Base-by-base conservation (phyloP, 2,329 filamentous ascomycete species). In the Cercospora nicotianae region DNA sequence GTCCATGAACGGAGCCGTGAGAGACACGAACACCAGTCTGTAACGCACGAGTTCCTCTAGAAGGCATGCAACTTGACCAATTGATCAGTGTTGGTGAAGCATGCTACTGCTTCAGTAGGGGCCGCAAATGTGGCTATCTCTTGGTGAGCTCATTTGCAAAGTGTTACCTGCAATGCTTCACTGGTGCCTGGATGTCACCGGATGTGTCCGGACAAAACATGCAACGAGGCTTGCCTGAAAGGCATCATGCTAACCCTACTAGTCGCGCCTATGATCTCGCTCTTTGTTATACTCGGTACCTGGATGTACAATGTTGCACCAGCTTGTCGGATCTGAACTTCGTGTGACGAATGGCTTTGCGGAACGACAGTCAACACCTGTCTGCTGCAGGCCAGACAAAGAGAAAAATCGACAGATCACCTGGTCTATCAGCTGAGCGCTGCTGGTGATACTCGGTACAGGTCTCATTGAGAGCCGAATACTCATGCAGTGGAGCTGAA, bases 191-290 rank as follows among this genome's bases (percentile, higher is more conserved):
- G 16, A 23, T 31, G 28, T 18, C 55, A 23, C 55, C 55, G 55
- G 55, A 59, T 59, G 55, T 33, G 55, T 59, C 55, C 55, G 55
- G 36, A 16, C 55, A 59, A 18, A 36, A 23, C 31, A 33, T 59
- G 28, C 55, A 59, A 18, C 55, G 31, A 59, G 55, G 31, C 55
- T 36, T 59, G 30, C 31, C 31, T 59, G 28, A 36, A 23, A 59
- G 28, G 9, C 7, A 36, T 7, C 55, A 36, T 23, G 10, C 5
- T 59, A 28, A 8, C 31, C 36, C 31, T 59, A 9, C 18, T 36
- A 12, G 26, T 59, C n/a, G 28, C 28, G 55, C 55, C 28, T 28
- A 59, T 10, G 7, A 36, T 36, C 8, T 23, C n/a, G 10, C 12
- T 59, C 55, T 59, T 59, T 59, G 55, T 59, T 18, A 23, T 36